Evolutionary conservation across 495 filamentous ascomycete species (phyloP), one percentile per base, ranked within the genome.

Genomic region (Trichocladium antarcticum): DNA sequence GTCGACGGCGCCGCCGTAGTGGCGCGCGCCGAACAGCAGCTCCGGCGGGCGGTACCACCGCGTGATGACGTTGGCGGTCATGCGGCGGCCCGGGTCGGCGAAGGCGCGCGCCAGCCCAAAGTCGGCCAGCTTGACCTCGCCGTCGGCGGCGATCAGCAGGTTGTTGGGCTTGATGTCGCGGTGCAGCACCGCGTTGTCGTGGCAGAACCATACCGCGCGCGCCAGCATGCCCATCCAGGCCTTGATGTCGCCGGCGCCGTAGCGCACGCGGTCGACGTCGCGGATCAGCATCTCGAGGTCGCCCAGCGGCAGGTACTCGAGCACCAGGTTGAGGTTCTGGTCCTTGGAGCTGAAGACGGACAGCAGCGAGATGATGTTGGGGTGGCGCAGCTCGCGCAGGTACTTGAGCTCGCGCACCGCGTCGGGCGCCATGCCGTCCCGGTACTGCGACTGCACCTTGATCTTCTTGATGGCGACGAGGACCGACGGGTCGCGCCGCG

Each of bases 161-260:
- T 99, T 97, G 77, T 97, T 97, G 28, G 92, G 90, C 64, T 99
- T 99, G 72, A 99, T 97, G 72, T 99, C 93, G 53, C 92, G 85
- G 69, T 99, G 93, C 37, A 99, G 72, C 3, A 99, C 78, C 54
- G 82, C 88, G 64, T 92, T 93, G 63, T 86, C 85, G 66, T 99
- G 93, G 68, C 93, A 97, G 71, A 90, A 97, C 84, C 85, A 94
- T 16, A 96, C 82, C 10, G 87, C 93, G 42, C 90, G 78, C n/a
- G 75, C 73, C 11, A 96, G 78, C 93, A 96, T 96, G 29, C 83
- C 87, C 83, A 95, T 93, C 93, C 93, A 99, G 20, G 89, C 84
- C 61, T 99, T 99, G 59, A 99, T 83, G 63, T 99, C 90, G 10
- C 85, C 85, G 19, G 78, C 64, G 55, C 72, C 70, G 57, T 74